A percentile compares a stretch with the other conserved stretches of the same genome.
Evolutionary conservation across 352 stramenopile species (phyloP).

Genomic region (Phytophthora macrochlamydospora): DNA sequence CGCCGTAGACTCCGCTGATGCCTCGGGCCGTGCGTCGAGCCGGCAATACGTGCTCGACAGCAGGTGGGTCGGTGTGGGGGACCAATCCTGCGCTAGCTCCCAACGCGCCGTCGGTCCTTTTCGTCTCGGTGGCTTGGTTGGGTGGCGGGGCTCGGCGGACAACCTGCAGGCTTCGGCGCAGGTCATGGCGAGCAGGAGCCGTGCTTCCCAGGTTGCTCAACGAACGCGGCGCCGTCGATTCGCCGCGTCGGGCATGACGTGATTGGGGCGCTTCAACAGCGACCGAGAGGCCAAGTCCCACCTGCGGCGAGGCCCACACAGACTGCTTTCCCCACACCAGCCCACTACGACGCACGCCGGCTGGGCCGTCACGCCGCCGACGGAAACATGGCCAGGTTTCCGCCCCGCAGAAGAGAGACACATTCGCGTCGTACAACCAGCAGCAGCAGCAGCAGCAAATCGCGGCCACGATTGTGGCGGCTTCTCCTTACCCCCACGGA

Average conservation of each 20-base stretch:
- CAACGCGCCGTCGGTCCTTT: constrained; percentile 27
- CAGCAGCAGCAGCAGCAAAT: constrained; percentile 39
- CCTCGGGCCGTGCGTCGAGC: background rate
- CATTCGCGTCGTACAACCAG: constrained; percentile 22
- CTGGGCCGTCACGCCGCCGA: constrained; percentile 19
- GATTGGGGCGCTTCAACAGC: too few relatives aligned
- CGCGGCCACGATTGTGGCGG: constrained; percentile 26
- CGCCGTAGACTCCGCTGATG: background rate
- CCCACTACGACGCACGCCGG: constrained; percentile 26
- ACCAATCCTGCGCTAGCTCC: constrained; percentile 30
- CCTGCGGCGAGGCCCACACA: background rate
- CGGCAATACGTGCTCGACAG: constrained; percentile 29
- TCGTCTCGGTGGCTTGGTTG: constrained; percentile 18
- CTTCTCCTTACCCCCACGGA: constrained; percentile 38
- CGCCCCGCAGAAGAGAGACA: constrained; percentile 3
- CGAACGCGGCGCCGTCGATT: background rate
- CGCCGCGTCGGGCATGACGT: too few relatives aligned
- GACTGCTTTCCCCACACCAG: constrained; percentile 29
- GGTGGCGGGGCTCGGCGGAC: constrained; percentile 17
- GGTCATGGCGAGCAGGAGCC: too few relatives aligned
- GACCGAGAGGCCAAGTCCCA: too few relatives aligned
- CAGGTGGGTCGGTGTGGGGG: constrained; percentile 10
- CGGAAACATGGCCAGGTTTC: background rate
- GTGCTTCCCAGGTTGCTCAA: background rate
- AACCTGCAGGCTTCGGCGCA: constrained; percentile 9